These are phyloP conservation scores for Fusarium floridanum DNA, from an alignment of 2,329 filamentous ascomycete species.

Conservation along the genomic window DNA sequence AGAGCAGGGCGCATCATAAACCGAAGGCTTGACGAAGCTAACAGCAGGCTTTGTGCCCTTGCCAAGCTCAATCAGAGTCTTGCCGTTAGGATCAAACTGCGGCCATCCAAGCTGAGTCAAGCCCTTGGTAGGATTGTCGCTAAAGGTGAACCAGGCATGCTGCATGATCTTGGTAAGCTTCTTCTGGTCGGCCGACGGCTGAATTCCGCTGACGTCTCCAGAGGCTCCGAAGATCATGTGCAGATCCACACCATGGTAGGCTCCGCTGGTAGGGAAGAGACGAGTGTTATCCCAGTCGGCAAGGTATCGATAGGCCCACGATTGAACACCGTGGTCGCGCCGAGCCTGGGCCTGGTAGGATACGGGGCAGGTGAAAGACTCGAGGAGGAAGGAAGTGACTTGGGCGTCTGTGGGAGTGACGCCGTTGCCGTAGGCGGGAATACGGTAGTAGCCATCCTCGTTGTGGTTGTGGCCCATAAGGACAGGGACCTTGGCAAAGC, in stretches of 20 bases:
- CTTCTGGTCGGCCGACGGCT: conserved; percentile 47
- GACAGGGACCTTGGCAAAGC: conserved; percentile 57
- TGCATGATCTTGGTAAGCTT: conserved; percentile 54
- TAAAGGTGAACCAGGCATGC: conserved; percentile 57
- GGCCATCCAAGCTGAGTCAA: conserved; percentile 47
- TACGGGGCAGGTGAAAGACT: conserved; percentile 62
- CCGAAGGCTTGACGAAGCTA: conserved; percentile 25
- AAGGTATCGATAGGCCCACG: conserved; percentile 62
- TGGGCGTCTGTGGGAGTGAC: conserved; percentile 54
- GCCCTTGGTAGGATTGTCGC: conserved; percentile 52
- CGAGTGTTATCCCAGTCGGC: conserved; percentile 64
- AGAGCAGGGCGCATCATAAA: conserved; percentile 34
- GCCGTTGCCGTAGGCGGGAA: conserved; percentile 56
- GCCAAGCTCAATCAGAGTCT: conserved; percentile 35
- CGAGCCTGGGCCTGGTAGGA: conserved; percentile 54
- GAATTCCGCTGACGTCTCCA: conserved; percentile 54
- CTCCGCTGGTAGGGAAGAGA: conserved; percentile 59
- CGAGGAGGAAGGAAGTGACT: conserved; percentile 56
- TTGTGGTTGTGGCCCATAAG: conserved; percentile 59
- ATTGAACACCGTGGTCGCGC: conserved; percentile 49
- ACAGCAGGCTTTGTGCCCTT: conserved; percentile 13
- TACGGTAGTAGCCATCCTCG: conserved; percentile 62
- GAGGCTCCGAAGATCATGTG: conserved; percentile 62
- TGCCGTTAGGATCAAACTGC: conserved; percentile 24
- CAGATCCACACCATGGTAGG: conserved; percentile 63